Conservation (phyloP, 345 rosid species). For the Salix viminalis region DNA sequence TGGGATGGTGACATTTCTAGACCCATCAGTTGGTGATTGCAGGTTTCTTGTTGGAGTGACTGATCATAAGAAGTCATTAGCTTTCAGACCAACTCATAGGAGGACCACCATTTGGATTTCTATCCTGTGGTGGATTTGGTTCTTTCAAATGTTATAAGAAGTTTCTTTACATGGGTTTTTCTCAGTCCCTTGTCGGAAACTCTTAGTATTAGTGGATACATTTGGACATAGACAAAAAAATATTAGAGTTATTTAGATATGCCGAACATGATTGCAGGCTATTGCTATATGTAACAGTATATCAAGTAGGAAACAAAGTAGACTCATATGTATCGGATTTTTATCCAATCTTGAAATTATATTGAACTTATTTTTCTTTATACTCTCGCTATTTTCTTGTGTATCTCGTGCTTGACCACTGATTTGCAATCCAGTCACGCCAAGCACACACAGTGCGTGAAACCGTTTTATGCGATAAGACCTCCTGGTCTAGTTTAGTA, state of each 20-base stretch:
- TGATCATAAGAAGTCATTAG: slow-evolving; percentile 38
- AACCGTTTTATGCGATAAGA: no score
- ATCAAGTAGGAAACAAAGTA: neutral
- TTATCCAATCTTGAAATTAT: slow-evolving; percentile 7
- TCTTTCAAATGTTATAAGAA: slow-evolving; percentile 29
- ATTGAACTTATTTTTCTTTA: neutral
- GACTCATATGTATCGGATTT: slow-evolving; percentile 6
- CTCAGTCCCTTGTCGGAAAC: slow-evolving; percentile 31
- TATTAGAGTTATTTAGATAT: slow-evolving; percentile 25
- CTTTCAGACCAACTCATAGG: slow-evolving; percentile 21
- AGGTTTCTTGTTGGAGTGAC: slow-evolving; percentile 89
- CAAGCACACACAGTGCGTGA: no score
- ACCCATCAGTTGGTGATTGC: slow-evolving; percentile 87
- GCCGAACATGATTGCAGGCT: slow-evolving; percentile 17
- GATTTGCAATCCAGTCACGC: neutral
- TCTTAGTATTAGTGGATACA: neutral
- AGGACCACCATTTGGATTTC: slow-evolving; percentile 32
- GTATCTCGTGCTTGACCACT: neutral
- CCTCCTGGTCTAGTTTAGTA: neutral
- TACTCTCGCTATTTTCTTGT: neutral
- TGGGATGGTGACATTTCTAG: slow-evolving; percentile 78
- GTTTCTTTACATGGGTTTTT: slow-evolving; percentile 28
- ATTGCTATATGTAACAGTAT: slow-evolving; percentile 7
- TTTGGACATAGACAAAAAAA: slow-evolving; percentile 13
- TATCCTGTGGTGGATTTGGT: slow-evolving; percentile 36